Conservation (phyloP, 2,329 filamentous ascomycete species). For the Penicillium sp. region DNA sequence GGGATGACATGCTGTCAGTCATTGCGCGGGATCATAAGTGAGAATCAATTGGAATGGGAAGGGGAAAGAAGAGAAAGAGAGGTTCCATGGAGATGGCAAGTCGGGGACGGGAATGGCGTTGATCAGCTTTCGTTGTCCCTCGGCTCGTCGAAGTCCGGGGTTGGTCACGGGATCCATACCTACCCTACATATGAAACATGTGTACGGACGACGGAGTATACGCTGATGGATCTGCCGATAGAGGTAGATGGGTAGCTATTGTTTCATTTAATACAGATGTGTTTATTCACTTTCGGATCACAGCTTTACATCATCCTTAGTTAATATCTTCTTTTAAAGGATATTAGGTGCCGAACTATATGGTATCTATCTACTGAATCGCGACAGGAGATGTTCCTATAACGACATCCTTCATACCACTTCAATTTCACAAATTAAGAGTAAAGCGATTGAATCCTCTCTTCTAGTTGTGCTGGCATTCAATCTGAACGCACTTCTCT, state of each 20-base stretch:
- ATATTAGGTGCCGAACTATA: no score
- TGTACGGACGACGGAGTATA: background rate
- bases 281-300: no score
- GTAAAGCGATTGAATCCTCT: background rate
- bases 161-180: constrained; percentile 32
- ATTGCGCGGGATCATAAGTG: constrained; percentile 19
- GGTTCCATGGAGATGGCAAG: constrained; percentile 3
- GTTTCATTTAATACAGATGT: no score
- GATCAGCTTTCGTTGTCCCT: constrained; percentile 34
- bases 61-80: constrained; percentile 3
- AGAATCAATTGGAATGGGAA: background rate
- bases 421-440: background rate
- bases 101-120: constrained; percentile 7
- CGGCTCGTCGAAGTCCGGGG: constrained; percentile 36
- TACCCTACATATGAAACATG: background rate
- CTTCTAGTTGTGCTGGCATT: no score
- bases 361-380: no score
- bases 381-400: no score
- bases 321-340: no score
- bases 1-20: constrained; percentile 38
- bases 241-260: no score
- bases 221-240: no score
- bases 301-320: no score
- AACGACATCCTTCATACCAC: no score
- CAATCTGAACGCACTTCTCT: no score